A percentile compares a stretch with the other conserved stretches of the same genome.
Evolutionary conservation across 176 grass and related monocot species (phyloP).

Genomic region (Carex parvula): DNA sequence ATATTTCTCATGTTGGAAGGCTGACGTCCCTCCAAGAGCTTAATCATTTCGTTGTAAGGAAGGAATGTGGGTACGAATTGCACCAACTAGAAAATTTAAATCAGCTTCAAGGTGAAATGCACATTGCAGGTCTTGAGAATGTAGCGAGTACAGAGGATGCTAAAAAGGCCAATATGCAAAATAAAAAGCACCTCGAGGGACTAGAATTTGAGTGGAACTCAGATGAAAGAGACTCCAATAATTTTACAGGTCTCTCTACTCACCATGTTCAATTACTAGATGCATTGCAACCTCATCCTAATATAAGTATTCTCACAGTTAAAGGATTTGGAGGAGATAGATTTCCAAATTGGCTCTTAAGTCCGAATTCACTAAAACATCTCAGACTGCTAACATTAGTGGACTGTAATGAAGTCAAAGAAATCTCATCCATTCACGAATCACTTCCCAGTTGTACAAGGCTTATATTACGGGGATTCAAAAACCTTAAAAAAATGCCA

Average conservation of each 20-base stretch:
- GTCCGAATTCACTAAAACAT: not conserved
- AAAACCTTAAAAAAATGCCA: too few relatives aligned
- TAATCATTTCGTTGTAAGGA: not conserved
- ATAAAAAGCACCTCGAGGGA: not conserved
- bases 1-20: constrained; percentile 6
- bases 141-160: constrained; percentile 31
- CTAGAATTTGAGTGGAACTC: not conserved
- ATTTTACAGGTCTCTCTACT: not conserved
- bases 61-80: not conserved
- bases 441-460: too few relatives aligned
- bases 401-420: not conserved
- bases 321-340: not conserved
- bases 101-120: not conserved
- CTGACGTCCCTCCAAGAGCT: constrained; percentile 10
- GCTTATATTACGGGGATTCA: too few relatives aligned
- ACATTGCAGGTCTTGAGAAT: constrained; percentile 9
- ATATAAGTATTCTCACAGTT: not conserved
- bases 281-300: not conserved
- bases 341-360: not conserved
- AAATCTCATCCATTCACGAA: not conserved
- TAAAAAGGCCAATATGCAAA: not conserved
- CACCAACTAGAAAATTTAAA: constrained; percentile 19
- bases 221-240: not conserved
- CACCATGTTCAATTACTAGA: too few relatives aligned
- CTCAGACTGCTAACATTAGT: not conserved